These are phyloP conservation scores for Hypomontagnella submonticulosa DNA, from an alignment of 495 filamentous ascomycete genomes.

Conservation along the genomic window DNA sequence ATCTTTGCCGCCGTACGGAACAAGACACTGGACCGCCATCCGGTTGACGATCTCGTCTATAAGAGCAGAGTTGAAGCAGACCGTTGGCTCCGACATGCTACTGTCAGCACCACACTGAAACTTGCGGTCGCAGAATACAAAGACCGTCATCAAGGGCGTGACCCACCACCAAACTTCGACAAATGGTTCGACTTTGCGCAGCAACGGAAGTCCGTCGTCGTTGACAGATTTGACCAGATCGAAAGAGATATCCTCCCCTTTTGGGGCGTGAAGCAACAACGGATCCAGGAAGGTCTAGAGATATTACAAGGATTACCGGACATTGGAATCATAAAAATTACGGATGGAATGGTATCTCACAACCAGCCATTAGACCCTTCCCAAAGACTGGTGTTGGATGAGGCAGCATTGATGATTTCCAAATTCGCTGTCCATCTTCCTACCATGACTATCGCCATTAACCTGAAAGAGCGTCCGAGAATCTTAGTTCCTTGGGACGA, in stretches of 20 bases:
- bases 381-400: constrained; percentile 68
- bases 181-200: constrained; percentile 80
- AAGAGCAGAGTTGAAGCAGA: constrained; percentile 59
- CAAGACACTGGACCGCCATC: constrained; percentile 36
- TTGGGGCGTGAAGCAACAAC: constrained; percentile 71
- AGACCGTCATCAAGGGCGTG: constrained; percentile 61
- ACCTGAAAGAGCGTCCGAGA: constrained; percentile 80
- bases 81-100: constrained; percentile 57
- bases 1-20: constrained; percentile 45
- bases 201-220: constrained; percentile 68
- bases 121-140: constrained; percentile 69
- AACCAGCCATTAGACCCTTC: constrained; percentile 55
- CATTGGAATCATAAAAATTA: constrained; percentile 54
- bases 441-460: constrained; percentile 84
- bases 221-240: constrained; percentile 83
- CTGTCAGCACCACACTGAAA: constrained; percentile 61
- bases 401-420: constrained; percentile 71
- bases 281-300: constrained; percentile 62
- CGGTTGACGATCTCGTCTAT: constrained; percentile 58
- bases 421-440: constrained; percentile 76
- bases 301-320: constrained; percentile 37
- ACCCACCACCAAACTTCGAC: constrained; percentile 73
- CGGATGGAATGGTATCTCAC: constrained; percentile 60
- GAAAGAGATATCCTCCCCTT: constrained; percentile 76
- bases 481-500: constrained; percentile 75